These are phyloP conservation scores for Trametes polyzona DNA, from an alignment of 1,284 basidiomycete genomes.

Conservation along the genomic window DNA sequence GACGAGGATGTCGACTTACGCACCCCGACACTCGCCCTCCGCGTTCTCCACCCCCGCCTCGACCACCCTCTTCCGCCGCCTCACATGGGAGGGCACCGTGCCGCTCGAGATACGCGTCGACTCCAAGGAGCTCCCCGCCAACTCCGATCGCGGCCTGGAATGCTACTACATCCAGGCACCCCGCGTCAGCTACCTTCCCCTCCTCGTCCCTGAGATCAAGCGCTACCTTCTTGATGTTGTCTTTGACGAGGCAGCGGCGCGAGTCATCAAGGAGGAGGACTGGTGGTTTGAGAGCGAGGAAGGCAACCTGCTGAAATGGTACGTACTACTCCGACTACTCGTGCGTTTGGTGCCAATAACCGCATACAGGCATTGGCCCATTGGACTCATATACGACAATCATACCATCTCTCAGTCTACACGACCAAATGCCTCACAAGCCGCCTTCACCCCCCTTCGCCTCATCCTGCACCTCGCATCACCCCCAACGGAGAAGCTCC, in stretches of 20 bases:
- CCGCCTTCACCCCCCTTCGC: constrained; percentile 64
- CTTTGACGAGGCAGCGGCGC: constrained; percentile 80
- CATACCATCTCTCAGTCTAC: constrained; percentile 65
- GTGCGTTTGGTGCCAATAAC: no score
- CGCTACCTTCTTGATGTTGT: constrained; percentile 88
- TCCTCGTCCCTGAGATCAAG: constrained; percentile 86
- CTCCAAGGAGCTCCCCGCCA: constrained; percentile 83
- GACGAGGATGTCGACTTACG: constrained; percentile 58
- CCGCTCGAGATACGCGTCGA: constrained; percentile 85
- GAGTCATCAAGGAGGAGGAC: constrained; percentile 77
- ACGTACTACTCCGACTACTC: constrained; percentile 36
- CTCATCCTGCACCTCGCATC: constrained; percentile 85
- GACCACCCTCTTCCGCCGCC: constrained; percentile 77
- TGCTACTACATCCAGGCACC: constrained; percentile 88
- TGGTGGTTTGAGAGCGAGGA: constrained; percentile 95
- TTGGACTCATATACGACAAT: constrained; percentile 90
- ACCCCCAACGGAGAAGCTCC: constrained; percentile 82
- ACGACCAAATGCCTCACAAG: constrained; percentile 47
- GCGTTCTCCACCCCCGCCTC: constrained; percentile 56
- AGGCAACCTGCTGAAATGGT: constrained; percentile 82
- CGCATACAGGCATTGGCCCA: constrained; percentile 90
- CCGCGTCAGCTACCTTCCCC: constrained; percentile 87
- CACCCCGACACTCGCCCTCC: constrained; percentile 57
- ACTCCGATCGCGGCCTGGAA: constrained; percentile 84
- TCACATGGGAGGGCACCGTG: constrained; percentile 86